phyloP scores from a whole-genome alignment of 345 rosid genomes.

The Lepidium aucheri region DNA sequence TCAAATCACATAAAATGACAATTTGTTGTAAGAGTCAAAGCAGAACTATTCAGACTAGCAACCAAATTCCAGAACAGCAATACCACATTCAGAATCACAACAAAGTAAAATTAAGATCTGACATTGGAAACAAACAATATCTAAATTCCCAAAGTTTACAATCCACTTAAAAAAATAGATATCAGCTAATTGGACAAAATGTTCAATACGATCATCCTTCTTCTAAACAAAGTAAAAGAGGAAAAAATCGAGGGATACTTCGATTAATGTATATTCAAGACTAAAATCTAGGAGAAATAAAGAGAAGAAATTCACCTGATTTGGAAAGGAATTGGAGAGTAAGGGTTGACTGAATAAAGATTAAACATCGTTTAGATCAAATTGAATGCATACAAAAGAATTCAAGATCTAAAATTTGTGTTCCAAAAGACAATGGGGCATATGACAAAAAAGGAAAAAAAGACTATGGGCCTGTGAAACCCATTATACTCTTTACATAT shows the following conservation, averaged over 20 bases:
- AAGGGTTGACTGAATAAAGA: background rate
- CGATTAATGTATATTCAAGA: background rate
- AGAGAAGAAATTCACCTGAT: slow-evolving; percentile 6
- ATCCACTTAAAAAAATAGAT: background rate
- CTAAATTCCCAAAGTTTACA: background rate
- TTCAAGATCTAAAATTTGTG: background rate
- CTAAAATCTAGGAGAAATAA: background rate
- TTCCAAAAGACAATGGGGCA: background rate
- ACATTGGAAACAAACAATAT: background rate
- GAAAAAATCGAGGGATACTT: background rate
- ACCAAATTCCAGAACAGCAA: background rate
- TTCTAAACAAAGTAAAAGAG: background rate
- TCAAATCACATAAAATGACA: background rate
- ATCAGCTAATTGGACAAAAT: background rate
- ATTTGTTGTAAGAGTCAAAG: background rate
- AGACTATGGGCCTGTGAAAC: no score
- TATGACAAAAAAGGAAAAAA: background rate
- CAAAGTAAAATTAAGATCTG: background rate
- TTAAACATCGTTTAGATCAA: background rate
- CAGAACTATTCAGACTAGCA: background rate
- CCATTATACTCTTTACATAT: background rate
- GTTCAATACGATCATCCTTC: background rate
- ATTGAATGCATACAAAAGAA: background rate
- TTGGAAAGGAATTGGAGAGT: background rate
- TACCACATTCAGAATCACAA: background rate